Percentiles rank a stretch among this genome's conserved stretches.
Evolutionary conservation across 1,284 basidiomycete genomes (phyloP).

Genomic region (Pholiota adiposa): DNA sequence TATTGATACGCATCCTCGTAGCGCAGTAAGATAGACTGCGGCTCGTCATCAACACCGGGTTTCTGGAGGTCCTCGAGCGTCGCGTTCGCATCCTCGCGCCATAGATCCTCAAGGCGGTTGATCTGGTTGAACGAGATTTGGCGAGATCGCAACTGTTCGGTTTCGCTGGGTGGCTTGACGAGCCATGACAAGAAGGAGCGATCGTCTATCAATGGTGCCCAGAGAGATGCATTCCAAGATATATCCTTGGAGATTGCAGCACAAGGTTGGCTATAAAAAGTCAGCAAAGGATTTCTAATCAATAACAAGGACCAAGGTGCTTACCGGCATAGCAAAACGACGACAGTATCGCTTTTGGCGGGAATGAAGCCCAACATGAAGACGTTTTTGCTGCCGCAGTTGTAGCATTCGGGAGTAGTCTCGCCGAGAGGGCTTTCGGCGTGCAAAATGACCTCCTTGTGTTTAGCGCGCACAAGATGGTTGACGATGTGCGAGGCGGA

Average conservation of each 20-base stretch:
- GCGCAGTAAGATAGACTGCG: slow-evolving; percentile 85
- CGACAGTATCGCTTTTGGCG: slow-evolving; percentile 98
- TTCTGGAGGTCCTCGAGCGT: slow-evolving; percentile 97
- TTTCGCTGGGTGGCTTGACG: slow-evolving; percentile 95
- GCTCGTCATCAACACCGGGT: slow-evolving; percentile 95
- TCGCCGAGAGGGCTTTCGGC: slow-evolving; percentile 95
- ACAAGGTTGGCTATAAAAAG: slow-evolving; percentile 79
- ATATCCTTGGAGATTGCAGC: slow-evolving; percentile 97
- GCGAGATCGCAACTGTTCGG: slow-evolving; percentile 92
- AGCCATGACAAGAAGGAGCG: slow-evolving; percentile 98
- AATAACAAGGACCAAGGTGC: slow-evolving; percentile 31
- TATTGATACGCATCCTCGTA: slow-evolving; percentile 99
- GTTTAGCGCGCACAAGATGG: slow-evolving; percentile 97
- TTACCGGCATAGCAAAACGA: slow-evolving; percentile 95
- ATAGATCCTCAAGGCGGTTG: slow-evolving; percentile 95
- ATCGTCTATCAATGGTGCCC: slow-evolving; percentile 99
- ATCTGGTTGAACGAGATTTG: slow-evolving; percentile 98
- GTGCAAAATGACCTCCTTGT: slow-evolving; percentile 98
- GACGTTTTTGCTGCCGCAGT: slow-evolving; percentile 99
- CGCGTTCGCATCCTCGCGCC: slow-evolving; percentile 95
- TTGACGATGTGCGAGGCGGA: slow-evolving; percentile 99
- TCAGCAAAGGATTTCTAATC: slow-evolving; percentile 6
- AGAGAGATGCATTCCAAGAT: slow-evolving; percentile 97
- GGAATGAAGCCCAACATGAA: slow-evolving; percentile 99
- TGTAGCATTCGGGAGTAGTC: slow-evolving; percentile 98